Base-by-base conservation (phyloP, 2,329 filamentous ascomycete genomes). In the Apiospora pterosperma region DNA sequence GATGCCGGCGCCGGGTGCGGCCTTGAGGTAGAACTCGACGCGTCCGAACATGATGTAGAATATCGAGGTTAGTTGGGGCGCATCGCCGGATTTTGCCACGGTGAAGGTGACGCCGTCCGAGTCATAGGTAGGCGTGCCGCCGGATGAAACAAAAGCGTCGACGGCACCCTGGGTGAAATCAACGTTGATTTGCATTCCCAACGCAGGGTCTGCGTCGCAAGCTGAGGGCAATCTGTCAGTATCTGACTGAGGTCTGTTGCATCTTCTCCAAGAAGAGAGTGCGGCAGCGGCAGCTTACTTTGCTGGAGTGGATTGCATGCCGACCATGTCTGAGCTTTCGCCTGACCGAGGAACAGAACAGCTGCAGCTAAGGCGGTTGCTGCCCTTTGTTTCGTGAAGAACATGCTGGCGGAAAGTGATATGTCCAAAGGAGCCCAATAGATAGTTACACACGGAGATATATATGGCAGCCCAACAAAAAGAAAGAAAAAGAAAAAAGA, bases 1-100 rank as follows among this genome's bases (percentile, higher is more conserved):
- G 72, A 99, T 97, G 66, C 96, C 96, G 11, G 87, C 89, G 8
- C 96, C 96, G 0, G 93, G 90, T 11, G 96, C 93, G 31, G 92
- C 89, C 79, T 95, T 94, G 82, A 97, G 85, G 36, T 88, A 90
- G 70, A 94, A 87, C 69, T 97, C 91, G 74, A 97, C 92, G 68
- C 90, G 91, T 70, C 96, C 96, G 76, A 97, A 99, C 96, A 99
- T 98, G 81, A 99, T 97, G 84, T 97, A 98, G 87, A 97, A 98
- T 73, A 96, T 88, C 67, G 93, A 97, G 69, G 86, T 85, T 67
- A 99, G 87, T 76, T 95, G 91, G 0, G 96, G 96, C 3, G 93
- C 87, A 75, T 99, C 92, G 64, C 95, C 94, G 61, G 89, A 84
- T 73, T 89, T 81, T 62, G 87, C 79, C 62, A 99, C 90, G 31